phyloP scores from a whole-genome alignment of 345 rosid genomes.

The Arabidopsis thaliana region TAIR10.1 NC_003070.9:23793001-23793500 shows the following conservation, averaged over 20 bases:
- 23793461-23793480: background rate
- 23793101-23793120: background rate
- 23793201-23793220: slow-evolving; percentile 1
- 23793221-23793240: background rate
- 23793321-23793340: background rate
- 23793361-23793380: slow-evolving; percentile 4
- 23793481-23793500: background rate
- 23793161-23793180: background rate
- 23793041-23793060: background rate
- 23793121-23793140: background rate
- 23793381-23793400: background rate
- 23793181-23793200: background rate
- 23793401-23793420: background rate
- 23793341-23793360: slow-evolving; percentile 12
- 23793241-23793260: background rate
- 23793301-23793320: background rate
- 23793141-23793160: background rate
- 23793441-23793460: background rate
- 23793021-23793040: background rate
- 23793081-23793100: background rate
- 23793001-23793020: too few relatives aligned
- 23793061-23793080: background rate
- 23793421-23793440: background rate
- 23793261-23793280: slow-evolving; percentile 2
- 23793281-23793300: background rate